A percentile compares a stretch with the other conserved stretches of the same genome.
These are phyloP conservation scores for Candida schatavii DNA, from an alignment of 805 yeast species.

Conservation along the genomic window DNA sequence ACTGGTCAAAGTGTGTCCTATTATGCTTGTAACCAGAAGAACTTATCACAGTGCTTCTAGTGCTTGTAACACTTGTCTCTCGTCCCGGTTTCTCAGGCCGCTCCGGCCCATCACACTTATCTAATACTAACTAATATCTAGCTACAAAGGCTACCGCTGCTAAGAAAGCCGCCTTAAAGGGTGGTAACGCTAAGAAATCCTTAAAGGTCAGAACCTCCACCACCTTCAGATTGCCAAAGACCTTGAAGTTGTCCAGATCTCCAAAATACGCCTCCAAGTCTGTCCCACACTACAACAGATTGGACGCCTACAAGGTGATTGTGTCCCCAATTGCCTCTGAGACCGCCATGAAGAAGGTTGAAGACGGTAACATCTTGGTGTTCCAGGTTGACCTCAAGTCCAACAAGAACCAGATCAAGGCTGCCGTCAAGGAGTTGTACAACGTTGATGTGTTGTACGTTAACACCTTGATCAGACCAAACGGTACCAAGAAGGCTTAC, in stretches of 20 bases:
- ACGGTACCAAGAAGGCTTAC: slow-evolving; percentile 99
- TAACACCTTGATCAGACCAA: slow-evolving; percentile 97
- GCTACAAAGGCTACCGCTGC: slow-evolving; percentile 90
- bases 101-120: not conserved
- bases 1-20: no score
- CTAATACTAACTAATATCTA: slow-evolving; percentile 26
- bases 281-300: slow-evolving; percentile 96
- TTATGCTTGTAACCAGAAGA: no score
- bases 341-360: slow-evolving; percentile 99
- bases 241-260: slow-evolving; percentile 87
- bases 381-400: slow-evolving; percentile 97
- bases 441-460: slow-evolving; percentile 91
- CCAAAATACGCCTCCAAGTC: slow-evolving; percentile 96
- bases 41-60: no score
- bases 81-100: not conserved
- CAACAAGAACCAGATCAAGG: slow-evolving; percentile 98
- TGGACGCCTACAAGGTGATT: slow-evolving; percentile 92
- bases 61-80: no score
- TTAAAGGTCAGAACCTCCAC: slow-evolving; percentile 92
- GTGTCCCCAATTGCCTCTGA: slow-evolving; percentile 95
- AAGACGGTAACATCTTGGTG: slow-evolving; percentile 98
- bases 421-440: slow-evolving; percentile 97
- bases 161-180: slow-evolving; percentile 98
- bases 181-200: slow-evolving; percentile 88
- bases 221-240: slow-evolving; percentile 97